Evolutionary conservation across 1,139 yeast species (phyloP), one percentile per base, ranked within the genome.

Genomic region (Candida buenavistaensis): DNA sequence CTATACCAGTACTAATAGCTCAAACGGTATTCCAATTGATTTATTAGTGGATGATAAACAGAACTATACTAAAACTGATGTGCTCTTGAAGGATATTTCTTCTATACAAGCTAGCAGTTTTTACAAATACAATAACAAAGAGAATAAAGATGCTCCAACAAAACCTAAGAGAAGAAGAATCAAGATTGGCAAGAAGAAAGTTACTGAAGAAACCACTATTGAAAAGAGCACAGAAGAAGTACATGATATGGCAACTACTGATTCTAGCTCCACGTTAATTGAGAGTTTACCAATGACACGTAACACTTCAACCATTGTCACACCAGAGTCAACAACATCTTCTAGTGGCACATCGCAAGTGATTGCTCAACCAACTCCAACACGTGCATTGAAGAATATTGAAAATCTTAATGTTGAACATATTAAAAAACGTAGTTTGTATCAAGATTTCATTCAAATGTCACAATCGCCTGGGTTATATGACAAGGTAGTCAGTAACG

Each of bases 91-190:
- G 24, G 71, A 72, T 41, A 74, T 77, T 32, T 64, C 75, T 9
- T 54, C 62, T 20, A 73, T 76, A 40, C 82, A 76, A 51, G 54
- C 72, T 6, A 64, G 59, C 38, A 66, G 62, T 36, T 74, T 55
- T 48, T 61, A 63, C 43, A 67, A 54, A 35, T 50, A 55, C 40
- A 54, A 52, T 35, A 51, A 17, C 32, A 3, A 28, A 25, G 3
- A 23, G 21, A n/a, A 28, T 21, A 6, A 55, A 29, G 46, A 38
- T 33, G 33, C 36, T 7, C 34, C 53, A 14, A 48, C 52, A 5
- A 67, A 63, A 40, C 80, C 80, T 8, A 69, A 67, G 47, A 62
- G 82, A 50, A 59, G 82, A 50, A 61, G 55, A 3, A 68, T 77
- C 29, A 72, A 65, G 43, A 44, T 75, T 44, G 52, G 58, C 27